Base-by-base conservation (phyloP, 1,284 basidiomycete species). In the Caloboletus inedulis region DNA sequence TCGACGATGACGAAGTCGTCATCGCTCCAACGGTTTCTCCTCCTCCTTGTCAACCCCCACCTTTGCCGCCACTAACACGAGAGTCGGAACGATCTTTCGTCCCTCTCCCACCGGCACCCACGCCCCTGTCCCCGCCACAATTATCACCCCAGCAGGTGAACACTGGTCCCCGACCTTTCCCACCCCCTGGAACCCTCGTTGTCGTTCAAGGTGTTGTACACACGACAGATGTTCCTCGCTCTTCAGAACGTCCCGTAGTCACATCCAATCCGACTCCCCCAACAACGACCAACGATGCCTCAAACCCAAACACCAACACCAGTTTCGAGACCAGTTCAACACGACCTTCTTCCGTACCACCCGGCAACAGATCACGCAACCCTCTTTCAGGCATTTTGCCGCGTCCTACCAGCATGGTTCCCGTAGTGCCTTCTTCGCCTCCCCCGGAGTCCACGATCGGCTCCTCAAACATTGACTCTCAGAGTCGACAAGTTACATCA, bases 141-240 rank as follows among this genome's bases (percentile, higher is more conserved):
- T 23, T 36, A 29, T 42, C 53, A 31, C 8, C 51, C 21, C 55
- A 63, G 34, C 64, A 55, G 27, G 9, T 46, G n/a, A 65, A 49
- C 44, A 39, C 49, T 36, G 47, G 25, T 21, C 55, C 57, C 27
- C 73, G 77, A 29, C 77, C 77, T 53, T 87, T 87, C 62, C 85
- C 85, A 33, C 82, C 85, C 2, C 81, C 85, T 1, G 86, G 87
- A 18, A 87, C 87, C 1, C 76, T 89, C 8, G 87, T 89, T 31
- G 84, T 89, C 31, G 87, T 89, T 0, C 87, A 89, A 68, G 87
- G 87, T 42, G 86, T 89, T 40, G 87, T 89, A 1, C 87, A 89
- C 57, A 89, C 87, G 0, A 84, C 84, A 10, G 85, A 88, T 64
- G 76, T 78, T 7, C 72, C 77, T 4, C 74, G 76, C 30, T 51